Evolutionary conservation across 2,329 filamentous ascomycete genomes (phyloP).

Genomic region (Fusarium palustre): DNA sequence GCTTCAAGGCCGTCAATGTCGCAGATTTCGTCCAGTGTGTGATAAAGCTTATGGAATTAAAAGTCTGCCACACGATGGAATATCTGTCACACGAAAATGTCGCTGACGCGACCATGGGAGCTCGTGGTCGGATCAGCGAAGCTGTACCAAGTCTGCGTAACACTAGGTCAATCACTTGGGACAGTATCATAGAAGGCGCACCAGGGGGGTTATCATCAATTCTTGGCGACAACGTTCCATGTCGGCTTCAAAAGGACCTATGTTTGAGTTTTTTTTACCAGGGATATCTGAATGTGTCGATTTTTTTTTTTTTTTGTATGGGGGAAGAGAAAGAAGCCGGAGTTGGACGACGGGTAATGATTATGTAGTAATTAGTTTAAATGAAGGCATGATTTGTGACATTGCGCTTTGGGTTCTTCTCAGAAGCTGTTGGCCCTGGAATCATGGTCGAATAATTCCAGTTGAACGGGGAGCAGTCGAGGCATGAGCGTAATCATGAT

Average conservation of each 20-base stretch:
- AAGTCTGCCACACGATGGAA: background rate
- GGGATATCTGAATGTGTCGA: constrained; percentile 16
- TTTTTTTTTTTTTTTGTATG: constrained; percentile 27
- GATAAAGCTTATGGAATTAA: constrained; percentile 36
- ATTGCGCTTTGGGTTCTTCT: background rate
- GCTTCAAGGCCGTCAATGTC: constrained; percentile 64
- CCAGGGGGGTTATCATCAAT: constrained; percentile 2
- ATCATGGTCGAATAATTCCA: background rate
- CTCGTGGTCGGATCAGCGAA: background rate
- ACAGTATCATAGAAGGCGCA: background rate
- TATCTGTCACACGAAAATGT: background rate
- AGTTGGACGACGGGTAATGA: constrained; percentile 28
- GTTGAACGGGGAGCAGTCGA: background rate
- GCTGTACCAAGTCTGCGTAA: background rate
- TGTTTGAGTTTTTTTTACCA: constrained; percentile 11
- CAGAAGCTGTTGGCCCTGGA: background rate
- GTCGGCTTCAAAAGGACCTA: constrained; percentile 15
- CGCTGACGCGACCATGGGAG: background rate
- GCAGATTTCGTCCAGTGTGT: constrained; percentile 62
- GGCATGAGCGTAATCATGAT: background rate
- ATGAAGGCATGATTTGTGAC: background rate
- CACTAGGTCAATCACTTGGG: background rate
- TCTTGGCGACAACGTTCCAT: constrained; percentile 18
- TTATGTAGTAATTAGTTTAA: constrained; percentile 36
- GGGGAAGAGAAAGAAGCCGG: constrained; percentile 8